Conservation (phyloP, 805 yeast species). For the Wickerhamomyces mucosus region DNA sequence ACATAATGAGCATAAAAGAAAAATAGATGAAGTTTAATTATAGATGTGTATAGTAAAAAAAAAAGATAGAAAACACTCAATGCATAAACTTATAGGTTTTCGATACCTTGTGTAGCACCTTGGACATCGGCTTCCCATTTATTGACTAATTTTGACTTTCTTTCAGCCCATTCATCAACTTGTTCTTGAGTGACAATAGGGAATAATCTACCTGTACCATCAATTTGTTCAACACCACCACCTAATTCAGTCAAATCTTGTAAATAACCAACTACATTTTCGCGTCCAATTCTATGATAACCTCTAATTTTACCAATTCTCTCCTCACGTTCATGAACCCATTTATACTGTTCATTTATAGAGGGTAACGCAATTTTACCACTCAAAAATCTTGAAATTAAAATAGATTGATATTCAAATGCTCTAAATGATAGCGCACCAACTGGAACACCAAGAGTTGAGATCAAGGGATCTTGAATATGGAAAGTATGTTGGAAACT, state of each 20-base stretch:
- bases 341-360: constrained; percentile 20
- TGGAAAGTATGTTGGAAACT: constrained; percentile 26
- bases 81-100: too few relatives aligned
- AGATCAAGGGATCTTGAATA: constrained; percentile 24
- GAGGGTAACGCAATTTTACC: constrained; percentile 25
- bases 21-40: too few relatives aligned
- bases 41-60: too few relatives aligned
- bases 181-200: constrained; percentile 13
- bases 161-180: constrained; percentile 20
- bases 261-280: constrained; percentile 22
- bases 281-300: constrained; percentile 27
- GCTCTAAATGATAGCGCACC: constrained; percentile 31
- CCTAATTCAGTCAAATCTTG: constrained; percentile 20
- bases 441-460: constrained; percentile 28
- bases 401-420: constrained; percentile 32
- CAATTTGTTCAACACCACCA: constrained; percentile 12
- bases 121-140: too few relatives aligned
- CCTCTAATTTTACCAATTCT: constrained; percentile 21
- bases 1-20: too few relatives aligned
- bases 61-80: too few relatives aligned
- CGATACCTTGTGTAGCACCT: too few relatives aligned
- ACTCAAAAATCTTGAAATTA: constrained; percentile 24
- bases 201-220: constrained; percentile 15
- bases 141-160: constrained; percentile 7
- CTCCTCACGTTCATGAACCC: constrained; percentile 22